Evolutionary conservation across 2,329 filamentous ascomycete genomes (phyloP).

Genomic region (Helminthosporium solani): DNA sequence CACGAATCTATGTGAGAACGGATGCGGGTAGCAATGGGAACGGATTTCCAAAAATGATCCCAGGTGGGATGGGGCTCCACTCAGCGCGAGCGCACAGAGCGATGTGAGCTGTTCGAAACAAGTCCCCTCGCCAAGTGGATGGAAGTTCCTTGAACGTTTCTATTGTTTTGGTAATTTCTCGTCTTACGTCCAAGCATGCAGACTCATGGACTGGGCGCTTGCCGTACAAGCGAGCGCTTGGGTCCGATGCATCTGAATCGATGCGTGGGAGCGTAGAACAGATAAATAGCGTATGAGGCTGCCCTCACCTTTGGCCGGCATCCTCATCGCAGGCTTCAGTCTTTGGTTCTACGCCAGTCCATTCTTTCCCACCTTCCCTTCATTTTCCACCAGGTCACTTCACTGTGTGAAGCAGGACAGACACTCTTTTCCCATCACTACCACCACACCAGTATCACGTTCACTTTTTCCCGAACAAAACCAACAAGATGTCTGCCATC

Average conservation of each 20-base stretch:
- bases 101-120: neutral
- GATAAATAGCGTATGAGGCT: constrained; percentile 23
- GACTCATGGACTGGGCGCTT: neutral
- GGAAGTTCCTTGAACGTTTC: constrained; percentile 2
- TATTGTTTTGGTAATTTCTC: constrained; percentile 1
- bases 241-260: neutral
- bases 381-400: constrained; percentile 28
- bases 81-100: neutral
- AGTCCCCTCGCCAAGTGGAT: constrained; percentile 3
- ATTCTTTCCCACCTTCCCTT: constrained; percentile 25
- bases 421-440: constrained; percentile 27
- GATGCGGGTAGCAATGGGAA: neutral
- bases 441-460: constrained; percentile 12
- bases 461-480: constrained; percentile 21
- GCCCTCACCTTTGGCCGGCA: constrained; percentile 6
- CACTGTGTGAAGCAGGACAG: constrained; percentile 36
- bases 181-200: neutral
- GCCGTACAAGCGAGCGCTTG: neutral
- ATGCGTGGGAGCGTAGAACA: neutral
- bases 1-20: neutral
- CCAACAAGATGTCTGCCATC: constrained; percentile 32
- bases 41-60: constrained; percentile 1
- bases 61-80: neutral
- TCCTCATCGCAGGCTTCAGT: constrained; percentile 26
- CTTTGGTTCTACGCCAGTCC: constrained; percentile 28